These are phyloP conservation scores for Trametes gibbosa DNA, from an alignment of 768 basidiomycete genomes.

Conservation along the genomic window DNA sequence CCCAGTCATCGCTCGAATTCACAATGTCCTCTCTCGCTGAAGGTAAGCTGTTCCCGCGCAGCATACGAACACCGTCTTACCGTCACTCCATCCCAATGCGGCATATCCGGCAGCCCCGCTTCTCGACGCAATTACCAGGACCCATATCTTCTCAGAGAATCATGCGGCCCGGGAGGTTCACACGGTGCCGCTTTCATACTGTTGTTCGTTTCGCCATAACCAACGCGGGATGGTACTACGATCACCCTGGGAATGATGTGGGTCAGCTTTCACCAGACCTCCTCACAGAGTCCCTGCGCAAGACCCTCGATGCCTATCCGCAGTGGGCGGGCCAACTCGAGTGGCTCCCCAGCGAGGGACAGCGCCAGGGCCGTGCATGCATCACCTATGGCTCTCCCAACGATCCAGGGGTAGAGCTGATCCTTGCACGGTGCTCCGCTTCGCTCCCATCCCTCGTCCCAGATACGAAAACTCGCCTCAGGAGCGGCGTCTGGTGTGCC, in stretches of 20 bases:
- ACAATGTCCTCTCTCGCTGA: too few species aligned
- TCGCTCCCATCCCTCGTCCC: background rate
- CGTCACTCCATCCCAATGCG: too few species aligned
- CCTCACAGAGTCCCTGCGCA: background rate
- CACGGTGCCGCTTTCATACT: background rate
- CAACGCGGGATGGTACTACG: background rate
- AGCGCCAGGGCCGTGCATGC: background rate
- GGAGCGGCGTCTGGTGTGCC: background rate
- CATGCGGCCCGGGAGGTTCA: background rate
- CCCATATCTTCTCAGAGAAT: background rate
- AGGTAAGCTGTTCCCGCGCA: too few species aligned
- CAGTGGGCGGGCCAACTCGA: background rate
- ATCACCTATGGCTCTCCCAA: background rate
- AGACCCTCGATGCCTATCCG: background rate
- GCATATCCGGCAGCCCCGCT: too few species aligned
- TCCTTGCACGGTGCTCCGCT: background rate
- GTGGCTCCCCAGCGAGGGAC: background rate
- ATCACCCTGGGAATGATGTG: background rate
- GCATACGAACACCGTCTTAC: too few species aligned
- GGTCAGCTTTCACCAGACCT: background rate
- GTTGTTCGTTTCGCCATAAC: background rate
- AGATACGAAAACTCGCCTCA: background rate
- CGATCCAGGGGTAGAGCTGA: background rate
- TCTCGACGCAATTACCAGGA: background rate
- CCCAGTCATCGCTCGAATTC: too few species aligned